Evolutionary conservation across 768 basidiomycete species (phyloP).

Genomic region (Lactarius akahatsu): DNA sequence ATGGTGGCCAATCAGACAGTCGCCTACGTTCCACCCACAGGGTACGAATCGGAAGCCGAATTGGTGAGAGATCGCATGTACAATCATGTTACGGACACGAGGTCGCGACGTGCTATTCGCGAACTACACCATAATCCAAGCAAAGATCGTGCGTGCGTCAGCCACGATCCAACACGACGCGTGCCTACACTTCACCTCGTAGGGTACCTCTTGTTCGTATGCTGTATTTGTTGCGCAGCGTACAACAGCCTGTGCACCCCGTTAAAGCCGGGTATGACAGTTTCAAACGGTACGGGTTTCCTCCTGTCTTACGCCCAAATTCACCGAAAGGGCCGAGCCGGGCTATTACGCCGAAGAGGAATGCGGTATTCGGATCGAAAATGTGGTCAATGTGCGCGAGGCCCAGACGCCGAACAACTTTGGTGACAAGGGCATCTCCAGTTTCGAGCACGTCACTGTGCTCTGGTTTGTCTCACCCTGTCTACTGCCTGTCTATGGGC

Average conservation of each 20-base stretch:
- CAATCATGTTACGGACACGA: too few relatives aligned
- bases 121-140: too few relatives aligned
- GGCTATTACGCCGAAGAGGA: constrained; percentile 89
- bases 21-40: too few relatives aligned
- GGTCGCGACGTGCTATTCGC: too few relatives aligned
- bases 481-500: not conserved
- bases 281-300: constrained; percentile 66
- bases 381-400: constrained; percentile 74
- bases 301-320: not conserved
- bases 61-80: constrained; percentile 35
- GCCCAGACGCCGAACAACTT: constrained; percentile 65
- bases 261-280: constrained; percentile 82
- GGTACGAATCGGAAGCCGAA: constrained; percentile 46
- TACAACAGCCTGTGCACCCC: constrained; percentile 58
- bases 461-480: constrained; percentile 44
- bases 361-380: constrained; percentile 94
- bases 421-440: constrained; percentile 78
- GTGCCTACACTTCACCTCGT: too few relatives aligned
- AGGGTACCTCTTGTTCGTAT: constrained; percentile 1
- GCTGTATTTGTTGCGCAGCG: constrained; percentile 36
- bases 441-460: constrained; percentile 86
- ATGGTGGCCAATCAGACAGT: too few relatives aligned
- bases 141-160: too few relatives aligned
- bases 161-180: too few relatives aligned
- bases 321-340: constrained; percentile 53